These are phyloP conservation scores for Quercus wislizeni DNA, from an alignment of 306 rosid species.

Conservation along the genomic window DNA sequence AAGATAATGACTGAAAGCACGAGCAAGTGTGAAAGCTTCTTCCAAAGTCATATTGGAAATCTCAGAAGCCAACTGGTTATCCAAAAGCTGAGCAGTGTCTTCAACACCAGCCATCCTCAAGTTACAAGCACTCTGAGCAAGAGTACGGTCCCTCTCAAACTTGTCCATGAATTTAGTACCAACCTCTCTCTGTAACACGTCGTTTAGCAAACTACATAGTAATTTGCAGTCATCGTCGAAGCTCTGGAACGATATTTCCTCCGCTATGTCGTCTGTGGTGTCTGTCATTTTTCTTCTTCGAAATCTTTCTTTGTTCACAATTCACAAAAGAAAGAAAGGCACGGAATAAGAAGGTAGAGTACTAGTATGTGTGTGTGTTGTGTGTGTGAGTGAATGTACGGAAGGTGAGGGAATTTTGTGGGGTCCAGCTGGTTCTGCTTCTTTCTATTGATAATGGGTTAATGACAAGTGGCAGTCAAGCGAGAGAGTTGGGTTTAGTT, in stretches of 20 bases:
- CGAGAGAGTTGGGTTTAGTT: constrained; percentile 12
- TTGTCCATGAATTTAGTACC: constrained; percentile 56
- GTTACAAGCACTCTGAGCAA: constrained; percentile 86
- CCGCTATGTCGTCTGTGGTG: constrained; percentile 88
- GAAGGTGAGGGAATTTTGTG: background rate
- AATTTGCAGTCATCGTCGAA: constrained; percentile 82
- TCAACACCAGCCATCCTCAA: constrained; percentile 89
- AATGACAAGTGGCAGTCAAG: constrained; percentile 38
- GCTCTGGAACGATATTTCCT: constrained; percentile 89
- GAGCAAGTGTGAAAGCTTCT: constrained; percentile 83
- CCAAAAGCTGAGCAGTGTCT: constrained; percentile 71
- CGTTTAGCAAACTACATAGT: constrained; percentile 77
- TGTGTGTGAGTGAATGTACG: background rate
- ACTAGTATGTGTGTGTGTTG: background rate
- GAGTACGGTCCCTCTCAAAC: constrained; percentile 66
- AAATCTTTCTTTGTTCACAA: background rate
- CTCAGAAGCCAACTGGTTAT: constrained; percentile 85
- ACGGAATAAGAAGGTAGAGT: background rate
- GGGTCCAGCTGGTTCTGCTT: background rate
- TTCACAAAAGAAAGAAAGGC: background rate
- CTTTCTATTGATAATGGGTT: background rate
- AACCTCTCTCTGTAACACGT: constrained; percentile 80
- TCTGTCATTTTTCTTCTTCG: constrained; percentile 60
- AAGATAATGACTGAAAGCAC: constrained; percentile 88
- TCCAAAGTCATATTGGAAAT: constrained; percentile 79